Evolutionary conservation across 73 alveolate genomes (phyloP), one percentile per base, ranked within the genome.

Genomic region (Paramecium sonneborni): DNA sequence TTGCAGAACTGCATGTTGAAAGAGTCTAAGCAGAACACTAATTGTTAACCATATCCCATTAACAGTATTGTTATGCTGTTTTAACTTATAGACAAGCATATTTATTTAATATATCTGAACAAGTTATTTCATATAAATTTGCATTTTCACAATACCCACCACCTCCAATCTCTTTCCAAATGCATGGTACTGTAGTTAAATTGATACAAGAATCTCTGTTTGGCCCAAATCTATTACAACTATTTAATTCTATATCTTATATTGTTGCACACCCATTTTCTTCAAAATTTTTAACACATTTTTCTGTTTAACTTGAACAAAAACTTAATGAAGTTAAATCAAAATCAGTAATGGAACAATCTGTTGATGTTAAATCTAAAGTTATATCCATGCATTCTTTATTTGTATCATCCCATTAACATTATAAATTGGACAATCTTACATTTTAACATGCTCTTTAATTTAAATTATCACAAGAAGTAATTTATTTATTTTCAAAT

Each of bases 131-230:
- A 26, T 62, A 62, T 26, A 62, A 32, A 11, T 62, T 62, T 62
- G 84, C 84, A 62, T 26, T 62, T 11, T 62, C 84, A 62, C 84
- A 62, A 62, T 62, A 62, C 24, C 84, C 84, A 3, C 26, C 46
- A 7, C 84, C 84, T 23, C 6, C 12, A 30, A 11, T 30, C 0
- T 7, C 46, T 12, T 30, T 23, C 84, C 84, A 62, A 30, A 30
- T 14, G 24, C 84, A 62, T 62, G 84, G 84, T 26, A 62, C 30
- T 12, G 48, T 62, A 26, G 84, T 62, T 14, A 26, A 62, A 2
- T 26, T 62, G 20, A 62, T 30, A 24, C 84, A 62, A 1, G 84
- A 26, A 2, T 62, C 21, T 62, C 24, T 15, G 24, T 62, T 62
- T 7, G 18, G 26, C 3, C 84, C 84, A 62, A 23, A 62, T 26